Base-by-base conservation (phyloP, 225 moss, liverwort and hornwort genomes). In the Sphagnum contortum region DNA sequence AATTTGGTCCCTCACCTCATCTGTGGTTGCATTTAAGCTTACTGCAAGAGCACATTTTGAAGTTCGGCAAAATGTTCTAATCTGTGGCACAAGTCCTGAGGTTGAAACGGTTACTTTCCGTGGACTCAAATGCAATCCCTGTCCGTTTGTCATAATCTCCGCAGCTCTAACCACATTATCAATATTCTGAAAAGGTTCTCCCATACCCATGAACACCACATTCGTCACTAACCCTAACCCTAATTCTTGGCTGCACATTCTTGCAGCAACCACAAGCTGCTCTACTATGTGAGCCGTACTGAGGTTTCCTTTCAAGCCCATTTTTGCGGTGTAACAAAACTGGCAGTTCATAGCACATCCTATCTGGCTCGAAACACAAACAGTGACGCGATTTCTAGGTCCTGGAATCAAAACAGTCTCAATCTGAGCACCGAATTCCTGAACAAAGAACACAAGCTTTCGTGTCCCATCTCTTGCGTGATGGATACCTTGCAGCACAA, bases 311-410 rank as follows among this genome's bases (percentile, higher is more conserved):
- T 85, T 83, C 54, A 91, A 71, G 0, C 94, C 91, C 94, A 94
- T 94, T 69, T 87, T 90, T 67, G 80, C 91, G 9, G 94, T 94
- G 67, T 79, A 94, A 63, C 94, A 94, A 55, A 94, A 94, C 68
- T 94, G 94, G 68, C 94, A 94, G 54, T 91, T 94, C 94, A 94
- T 94, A 52, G 94, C 94, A 72, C 94, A 94, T 61, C 94, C 94
- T 9, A 94, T 76, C 74, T 94, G 94, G 63, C 94, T 94, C 5
- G 94, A 94, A n/a, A 94, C 94, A 64, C 94, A 94, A 44, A 94
- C 91, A 7, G 94, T 94, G 5, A 76, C 64, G 53, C 94, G 79
- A n/a, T 89, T 79, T 5, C 79, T 73, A 2, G 78, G 74, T 10
- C 91, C 87, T 0, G 94, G 94, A 70, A 94, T 94, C 7, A 91